Base-by-base conservation (phyloP, 345 rosid genomes). In the Linum usitatissimum region DNA sequence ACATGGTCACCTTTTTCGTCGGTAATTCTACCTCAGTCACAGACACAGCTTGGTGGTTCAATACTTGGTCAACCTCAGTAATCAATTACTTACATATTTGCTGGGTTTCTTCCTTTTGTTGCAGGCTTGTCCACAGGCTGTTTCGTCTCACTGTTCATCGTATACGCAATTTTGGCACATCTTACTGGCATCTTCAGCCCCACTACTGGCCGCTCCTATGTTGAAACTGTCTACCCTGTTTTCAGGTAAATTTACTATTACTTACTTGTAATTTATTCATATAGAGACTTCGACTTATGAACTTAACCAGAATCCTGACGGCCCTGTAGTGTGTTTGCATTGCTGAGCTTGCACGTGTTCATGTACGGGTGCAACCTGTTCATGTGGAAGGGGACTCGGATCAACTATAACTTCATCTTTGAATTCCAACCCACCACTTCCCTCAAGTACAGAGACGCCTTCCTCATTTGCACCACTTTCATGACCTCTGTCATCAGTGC, bases 41-140 rank as follows among this genome's bases (percentile, higher is more conserved):
- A 23, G 28, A 23, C 28, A 23, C 28, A 0, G 1, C 28, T 23
- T 23, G 28, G 28, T 23, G 28, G 28, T 23, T 23, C 28, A 23
- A 23, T 23, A 23, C 28, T 23, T 23, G 28, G 6, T 28, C 53
- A 6, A 17, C 53, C 14, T 62, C 42, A 30, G 20, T 9, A 20
- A 12, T 51, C 34, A 23, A 12, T 10, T 20, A 49, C 38, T 34
- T 20, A 53, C 21, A 19, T 34, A 40, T 38, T 36, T 28, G 3
- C 19, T 34, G 18, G 13, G n/a, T 28, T 55, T 14, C n/a, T n/a
- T n/a, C n/a, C n/a, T n/a, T n/a, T n/a, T n/a, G n/a, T n/a, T n/a
- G 77, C 90, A 93, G 99, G 99, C 12, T 70, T 93, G 53, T 85
- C 90, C 59, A 93, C 99, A 0, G 99, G 99, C 20, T 86, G 90